A percentile compares a stretch with the other conserved stretches of the same genome.
phyloP scores from a whole-genome alignment of 2,329 filamentous ascomycete species.

The Ophiostoma angusticollis region DNA sequence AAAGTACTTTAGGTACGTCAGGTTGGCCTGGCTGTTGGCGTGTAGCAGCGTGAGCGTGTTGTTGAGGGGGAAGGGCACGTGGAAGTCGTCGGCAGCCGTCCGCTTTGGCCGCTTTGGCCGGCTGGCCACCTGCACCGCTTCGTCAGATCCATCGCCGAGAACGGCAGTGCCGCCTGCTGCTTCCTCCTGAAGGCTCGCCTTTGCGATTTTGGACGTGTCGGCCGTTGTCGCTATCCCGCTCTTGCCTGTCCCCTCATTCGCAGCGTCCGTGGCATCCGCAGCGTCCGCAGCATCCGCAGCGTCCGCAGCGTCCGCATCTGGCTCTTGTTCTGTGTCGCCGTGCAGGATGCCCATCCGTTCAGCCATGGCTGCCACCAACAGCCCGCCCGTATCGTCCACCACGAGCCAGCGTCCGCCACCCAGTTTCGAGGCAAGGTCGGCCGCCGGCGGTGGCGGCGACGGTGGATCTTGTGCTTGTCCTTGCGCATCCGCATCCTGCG shows the following conservation, averaged over 20 bases:
- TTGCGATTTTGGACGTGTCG: not conserved
- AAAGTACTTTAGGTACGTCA: slow-evolving; percentile 81
- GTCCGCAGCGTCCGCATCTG: slow-evolving; percentile 5
- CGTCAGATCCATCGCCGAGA: too few species aligned
- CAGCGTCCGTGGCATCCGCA: too few species aligned
- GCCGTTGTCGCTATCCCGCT: not conserved
- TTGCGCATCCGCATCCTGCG: not conserved
- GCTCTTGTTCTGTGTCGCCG: slow-evolving; percentile 21
- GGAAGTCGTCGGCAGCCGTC: slow-evolving; percentile 33
- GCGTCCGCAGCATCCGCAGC: not conserved
- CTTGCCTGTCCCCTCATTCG: not conserved
- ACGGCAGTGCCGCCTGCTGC: not conserved
- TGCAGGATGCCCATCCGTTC: slow-evolving; percentile 80
- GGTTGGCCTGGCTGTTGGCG: slow-evolving; percentile 72
- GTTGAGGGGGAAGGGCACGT: slow-evolving; percentile 51
- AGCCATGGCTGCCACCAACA: slow-evolving; percentile 71
- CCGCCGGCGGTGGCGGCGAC: not conserved
- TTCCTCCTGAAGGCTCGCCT: not conserved
- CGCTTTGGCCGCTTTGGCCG: slow-evolving; percentile 13
- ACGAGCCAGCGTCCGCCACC: slow-evolving; percentile 54
- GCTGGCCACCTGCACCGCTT: not conserved
- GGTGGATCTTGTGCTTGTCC: not conserved
- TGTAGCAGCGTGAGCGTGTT: slow-evolving; percentile 77
- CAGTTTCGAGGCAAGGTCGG: slow-evolving; percentile 1
- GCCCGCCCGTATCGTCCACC: slow-evolving; percentile 74